A percentile compares a stretch with the other conserved stretches of the same genome.
Conservation (phyloP, 371 early-diverging fungal genomes). For the Mucor lusitanicus region DNA sequence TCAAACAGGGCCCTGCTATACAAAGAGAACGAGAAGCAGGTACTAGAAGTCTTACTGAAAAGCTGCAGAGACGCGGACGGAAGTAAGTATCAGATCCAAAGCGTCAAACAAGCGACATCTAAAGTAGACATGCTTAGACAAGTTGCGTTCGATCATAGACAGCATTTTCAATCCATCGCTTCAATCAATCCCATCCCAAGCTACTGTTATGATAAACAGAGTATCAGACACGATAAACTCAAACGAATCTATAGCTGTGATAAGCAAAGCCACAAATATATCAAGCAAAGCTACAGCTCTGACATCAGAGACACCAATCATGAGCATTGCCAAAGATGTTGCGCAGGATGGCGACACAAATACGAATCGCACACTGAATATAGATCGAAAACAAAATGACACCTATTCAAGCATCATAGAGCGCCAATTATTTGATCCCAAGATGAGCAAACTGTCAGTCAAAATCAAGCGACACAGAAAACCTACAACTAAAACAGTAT, state of each 20-base stretch:
- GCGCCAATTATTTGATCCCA: neutral
- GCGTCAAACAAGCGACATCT: neutral
- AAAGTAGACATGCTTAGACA: neutral
- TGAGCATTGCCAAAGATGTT: neutral
- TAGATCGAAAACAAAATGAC: neutral
- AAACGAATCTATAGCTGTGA: too few species aligned
- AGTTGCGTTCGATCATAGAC: neutral
- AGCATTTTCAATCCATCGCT: neutral
- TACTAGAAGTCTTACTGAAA: neutral
- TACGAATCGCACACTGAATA: neutral
- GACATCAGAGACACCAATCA: too few species aligned
- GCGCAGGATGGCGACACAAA: neutral
- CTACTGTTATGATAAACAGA: neutral
- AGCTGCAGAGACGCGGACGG: neutral
- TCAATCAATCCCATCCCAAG: neutral
- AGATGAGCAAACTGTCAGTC: neutral
- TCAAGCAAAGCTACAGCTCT: too few species aligned
- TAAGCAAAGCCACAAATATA: too few species aligned
- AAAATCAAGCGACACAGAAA: neutral
- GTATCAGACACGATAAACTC: neutral
- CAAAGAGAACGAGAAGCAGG: neutral
- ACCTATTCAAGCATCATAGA: too few species aligned
- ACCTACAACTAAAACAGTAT: neutral
- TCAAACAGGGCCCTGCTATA: neutral
- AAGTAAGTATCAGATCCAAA: neutral